Conservation (phyloP, 2,329 filamentous ascomycete genomes). For the Cladophialophora chaetospira region DNA sequence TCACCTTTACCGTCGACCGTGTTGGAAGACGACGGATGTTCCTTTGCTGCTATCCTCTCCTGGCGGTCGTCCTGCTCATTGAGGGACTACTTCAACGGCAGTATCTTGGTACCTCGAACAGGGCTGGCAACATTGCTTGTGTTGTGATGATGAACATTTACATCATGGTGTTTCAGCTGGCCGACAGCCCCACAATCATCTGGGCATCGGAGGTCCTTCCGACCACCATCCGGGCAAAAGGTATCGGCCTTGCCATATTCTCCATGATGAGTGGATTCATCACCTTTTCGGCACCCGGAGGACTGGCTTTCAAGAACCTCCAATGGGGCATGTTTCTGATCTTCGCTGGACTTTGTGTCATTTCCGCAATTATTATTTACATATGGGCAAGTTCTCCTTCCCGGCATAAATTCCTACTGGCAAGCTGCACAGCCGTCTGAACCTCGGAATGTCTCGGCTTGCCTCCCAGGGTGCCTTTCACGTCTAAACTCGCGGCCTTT, state of each 20-base stretch:
- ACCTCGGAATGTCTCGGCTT: no score
- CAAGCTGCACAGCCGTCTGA: no score
- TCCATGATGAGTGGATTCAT: slow-evolving; percentile 12
- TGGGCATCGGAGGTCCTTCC: slow-evolving; percentile 23
- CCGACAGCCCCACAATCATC: slow-evolving; percentile 50
- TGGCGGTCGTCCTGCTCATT: neutral
- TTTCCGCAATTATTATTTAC: neutral
- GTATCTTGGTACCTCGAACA: slow-evolving; percentile 39
- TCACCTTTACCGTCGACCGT: slow-evolving; percentile 68
- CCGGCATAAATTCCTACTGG: no score
- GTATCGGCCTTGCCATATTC: slow-evolving; percentile 17
- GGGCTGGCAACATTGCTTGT: slow-evolving; percentile 37
- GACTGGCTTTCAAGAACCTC: neutral
- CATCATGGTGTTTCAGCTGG: slow-evolving; percentile 38
- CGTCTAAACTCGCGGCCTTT: no score
- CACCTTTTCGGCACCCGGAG: slow-evolving; percentile 9
- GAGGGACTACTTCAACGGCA: slow-evolving; percentile 16
- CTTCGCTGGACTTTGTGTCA: neutral
- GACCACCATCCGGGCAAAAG: slow-evolving; percentile 18
- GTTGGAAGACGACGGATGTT: slow-evolving; percentile 61
- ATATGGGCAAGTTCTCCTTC: no score
- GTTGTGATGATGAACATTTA: slow-evolving; percentile 31
- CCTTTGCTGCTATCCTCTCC: neutral
- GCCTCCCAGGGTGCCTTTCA: no score
- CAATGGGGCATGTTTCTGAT: neutral